Evolutionary conservation across 805 yeast genomes (phyloP), one percentile per base, ranked within the genome.

Genomic region (Ogataea naganishii): DNA sequence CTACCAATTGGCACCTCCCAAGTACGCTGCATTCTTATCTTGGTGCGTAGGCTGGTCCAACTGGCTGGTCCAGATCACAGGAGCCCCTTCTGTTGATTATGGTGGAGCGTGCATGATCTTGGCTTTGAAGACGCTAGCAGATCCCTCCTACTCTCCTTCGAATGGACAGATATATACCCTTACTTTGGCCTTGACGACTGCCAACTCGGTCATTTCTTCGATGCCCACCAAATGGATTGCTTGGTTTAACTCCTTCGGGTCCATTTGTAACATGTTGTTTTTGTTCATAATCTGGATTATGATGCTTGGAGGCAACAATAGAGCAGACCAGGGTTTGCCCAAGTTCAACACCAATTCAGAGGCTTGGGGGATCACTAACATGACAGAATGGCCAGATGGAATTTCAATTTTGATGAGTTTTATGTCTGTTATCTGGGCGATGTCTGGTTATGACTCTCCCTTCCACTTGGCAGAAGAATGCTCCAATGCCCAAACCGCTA

Each of bases 401-500:
- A 59, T 75, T 29, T 66, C 77, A 17, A 58, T 72, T 43, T 50
- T 76, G 33, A 61, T 72, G 63, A 60, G 73, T 5, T 73, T 73
- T 51, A 48, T 72, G 44, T 75, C 79, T n/a, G 76, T 68, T 21
- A 69, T 72, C 34, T 74, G 80, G 80, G 72, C 79, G 22, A 76
- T 79, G 83, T 67, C 79, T 26, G 85, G 84, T 15, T 80, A 75
- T 46, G 85, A 79, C 47, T 72, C 81, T 14, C 81, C 85, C 0
- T 79, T 77, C 59, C 85, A 80, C 44, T 58, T 79, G 36, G 65
- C 81, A n/a, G 88, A 78, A 53, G 86, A 79, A 44, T 71, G 79
- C 40, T 56, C 75, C 29, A 75, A 77, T 46, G 80, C 83, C 6
- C 57, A 69, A 20, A 53, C 60, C 10, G 81, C 80, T 5, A 74